phyloP scores from a whole-genome alignment of 495 filamentous ascomycete species.

The Aspergillus steynii region DNA sequence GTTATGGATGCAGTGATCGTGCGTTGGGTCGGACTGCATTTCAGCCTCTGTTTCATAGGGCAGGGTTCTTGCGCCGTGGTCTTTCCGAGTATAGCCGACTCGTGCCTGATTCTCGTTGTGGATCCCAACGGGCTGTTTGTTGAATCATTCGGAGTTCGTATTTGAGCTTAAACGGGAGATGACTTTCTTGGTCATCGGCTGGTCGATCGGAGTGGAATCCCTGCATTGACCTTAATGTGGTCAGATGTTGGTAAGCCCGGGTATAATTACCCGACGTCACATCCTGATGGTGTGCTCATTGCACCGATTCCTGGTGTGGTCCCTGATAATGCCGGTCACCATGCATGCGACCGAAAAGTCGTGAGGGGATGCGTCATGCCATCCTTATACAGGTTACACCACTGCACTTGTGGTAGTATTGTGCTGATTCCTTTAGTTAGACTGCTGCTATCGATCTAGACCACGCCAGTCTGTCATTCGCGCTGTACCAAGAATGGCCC shows the following conservation, averaged over 20 bases:
- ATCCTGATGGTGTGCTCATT: too few species aligned
- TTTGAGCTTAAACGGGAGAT: too few species aligned
- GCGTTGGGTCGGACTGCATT: too few species aligned
- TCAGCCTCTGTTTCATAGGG: not conserved
- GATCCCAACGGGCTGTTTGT: not conserved
- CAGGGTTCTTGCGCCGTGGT: not conserved
- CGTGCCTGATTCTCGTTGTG: not conserved
- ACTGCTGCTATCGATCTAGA: too few species aligned
- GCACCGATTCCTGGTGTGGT: not conserved
- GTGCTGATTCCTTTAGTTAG: too few species aligned
- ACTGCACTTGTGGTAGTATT: not conserved
- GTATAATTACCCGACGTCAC: too few species aligned
- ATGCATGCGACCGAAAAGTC: not conserved
- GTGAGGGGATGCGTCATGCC: not conserved
- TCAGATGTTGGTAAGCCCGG: too few species aligned
- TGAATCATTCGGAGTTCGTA: not conserved
- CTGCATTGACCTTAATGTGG: too few species aligned
- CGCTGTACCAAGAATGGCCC: too few species aligned
- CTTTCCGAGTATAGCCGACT: not conserved
- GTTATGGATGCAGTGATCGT: not conserved
- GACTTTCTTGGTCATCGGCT: too few species aligned
- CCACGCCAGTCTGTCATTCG: too few species aligned
- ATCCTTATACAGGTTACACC: not conserved
- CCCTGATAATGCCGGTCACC: not conserved
- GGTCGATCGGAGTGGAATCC: too few species aligned